A percentile compares a stretch with the other conserved stretches of the same genome.
Conservation (phyloP, 2,329 filamentous ascomycete genomes). For the Neoarthrinium moseri region DNA sequence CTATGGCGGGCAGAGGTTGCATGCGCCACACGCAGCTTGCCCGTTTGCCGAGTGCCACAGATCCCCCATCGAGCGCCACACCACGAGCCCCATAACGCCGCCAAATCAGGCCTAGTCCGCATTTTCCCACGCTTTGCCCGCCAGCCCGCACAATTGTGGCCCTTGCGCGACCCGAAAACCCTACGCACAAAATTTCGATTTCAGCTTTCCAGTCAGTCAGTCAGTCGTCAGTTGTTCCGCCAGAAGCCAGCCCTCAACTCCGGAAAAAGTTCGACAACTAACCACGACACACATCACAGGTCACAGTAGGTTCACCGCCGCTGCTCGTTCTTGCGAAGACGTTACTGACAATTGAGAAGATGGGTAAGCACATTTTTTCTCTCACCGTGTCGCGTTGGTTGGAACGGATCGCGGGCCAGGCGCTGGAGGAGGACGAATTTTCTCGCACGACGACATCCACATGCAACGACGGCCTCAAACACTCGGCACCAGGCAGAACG, state of each 20-base stretch:
- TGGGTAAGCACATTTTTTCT: constrained; percentile 53
- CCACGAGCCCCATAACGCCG: neutral
- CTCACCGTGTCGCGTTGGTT: constrained; percentile 11
- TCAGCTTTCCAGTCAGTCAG: too few relatives aligned
- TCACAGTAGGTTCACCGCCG: constrained; percentile 18
- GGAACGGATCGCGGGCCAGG: too few relatives aligned
- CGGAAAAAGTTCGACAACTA: constrained; percentile 6
- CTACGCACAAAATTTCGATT: constrained; percentile 8
- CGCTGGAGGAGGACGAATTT: too few relatives aligned
- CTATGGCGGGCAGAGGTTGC: neutral
- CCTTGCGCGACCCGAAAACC: constrained; percentile 4
- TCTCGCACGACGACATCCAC: too few relatives aligned
- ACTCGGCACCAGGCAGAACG: too few relatives aligned
- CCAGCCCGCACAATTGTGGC: constrained; percentile 1
- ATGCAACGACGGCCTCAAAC: neutral
- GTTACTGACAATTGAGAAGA: constrained; percentile 47
- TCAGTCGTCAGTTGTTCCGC: too few relatives aligned
- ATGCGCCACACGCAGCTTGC: too few relatives aligned
- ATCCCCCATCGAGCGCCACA: too few relatives aligned
- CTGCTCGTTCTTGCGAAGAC: neutral
- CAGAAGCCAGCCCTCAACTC: neutral
- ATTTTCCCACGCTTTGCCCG: too few relatives aligned
- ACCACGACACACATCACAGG: constrained; percentile 12
- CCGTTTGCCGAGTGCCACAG: too few relatives aligned
- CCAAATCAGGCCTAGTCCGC: neutral